phyloP scores from a whole-genome alignment of 139 green algal genomes.

The Micractinium conductrix region DNA sequence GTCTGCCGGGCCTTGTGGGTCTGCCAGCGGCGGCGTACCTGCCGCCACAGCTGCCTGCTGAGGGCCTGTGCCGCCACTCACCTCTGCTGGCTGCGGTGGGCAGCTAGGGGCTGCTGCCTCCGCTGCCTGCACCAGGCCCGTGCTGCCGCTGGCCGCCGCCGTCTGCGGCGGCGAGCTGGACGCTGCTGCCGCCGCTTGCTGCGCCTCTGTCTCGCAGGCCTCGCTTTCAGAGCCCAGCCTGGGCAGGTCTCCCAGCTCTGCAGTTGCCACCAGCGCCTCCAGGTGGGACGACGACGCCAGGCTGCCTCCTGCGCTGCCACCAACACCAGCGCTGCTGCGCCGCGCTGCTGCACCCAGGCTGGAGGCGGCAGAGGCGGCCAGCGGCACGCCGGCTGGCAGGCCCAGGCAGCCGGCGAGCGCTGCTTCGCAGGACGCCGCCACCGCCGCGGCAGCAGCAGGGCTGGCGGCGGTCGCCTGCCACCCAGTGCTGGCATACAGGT shows the following conservation, averaged over 20 bases:
- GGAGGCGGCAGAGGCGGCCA: not conserved
- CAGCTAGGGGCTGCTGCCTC: no score
- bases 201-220: no score
- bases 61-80: no score
- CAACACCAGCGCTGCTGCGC: not conserved
- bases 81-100: no score
- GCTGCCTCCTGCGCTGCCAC: not conserved
- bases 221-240: not conserved
- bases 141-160: no score
- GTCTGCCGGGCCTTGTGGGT: no score
- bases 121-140: not conserved
- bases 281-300: not conserved
- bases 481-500: not conserved
- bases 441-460: not conserved
- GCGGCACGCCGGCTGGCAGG: not conserved
- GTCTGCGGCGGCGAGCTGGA: no score
- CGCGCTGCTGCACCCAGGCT: not conserved
- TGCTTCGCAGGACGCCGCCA: not conserved
- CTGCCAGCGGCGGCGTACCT: no score
- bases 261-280: not conserved
- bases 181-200: no score
- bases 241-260: not conserved
- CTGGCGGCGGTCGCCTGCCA: not conserved
- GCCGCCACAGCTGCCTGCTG: no score
- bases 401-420: not conserved